Conservation (phyloP, 306 rosid species). For the Acacia melanoxylon region DNA sequence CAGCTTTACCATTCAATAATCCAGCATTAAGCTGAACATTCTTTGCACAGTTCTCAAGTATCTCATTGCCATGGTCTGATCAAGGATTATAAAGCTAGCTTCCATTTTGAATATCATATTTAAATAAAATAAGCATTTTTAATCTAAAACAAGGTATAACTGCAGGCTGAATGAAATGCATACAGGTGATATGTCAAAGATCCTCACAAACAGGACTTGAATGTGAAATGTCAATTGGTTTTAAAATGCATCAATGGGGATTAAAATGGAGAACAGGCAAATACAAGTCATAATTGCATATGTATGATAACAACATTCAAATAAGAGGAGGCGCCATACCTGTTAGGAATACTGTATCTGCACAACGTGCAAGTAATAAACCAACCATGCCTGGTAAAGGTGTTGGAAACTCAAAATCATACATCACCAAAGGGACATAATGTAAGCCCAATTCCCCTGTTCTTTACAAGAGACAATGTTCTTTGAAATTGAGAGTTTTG, state of each 20-base stretch:
- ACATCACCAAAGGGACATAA: not conserved
- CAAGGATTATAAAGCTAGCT: slow-evolving; percentile 27
- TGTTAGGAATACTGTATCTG: slow-evolving; percentile 66
- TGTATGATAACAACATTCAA: slow-evolving; percentile 7
- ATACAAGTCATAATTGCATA: not conserved
- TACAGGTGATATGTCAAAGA: not conserved
- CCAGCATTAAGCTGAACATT: slow-evolving; percentile 69
- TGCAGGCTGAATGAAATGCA: not conserved
- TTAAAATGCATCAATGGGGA: not conserved
- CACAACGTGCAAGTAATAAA: slow-evolving; percentile 67
- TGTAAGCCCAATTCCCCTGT: not conserved
- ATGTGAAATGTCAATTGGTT: not conserved
- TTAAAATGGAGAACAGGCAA: not conserved
- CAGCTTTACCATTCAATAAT: slow-evolving; percentile 47
- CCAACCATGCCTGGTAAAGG: slow-evolving; percentile 77
- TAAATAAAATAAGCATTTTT: not conserved
- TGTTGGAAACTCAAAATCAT: slow-evolving; percentile 38
- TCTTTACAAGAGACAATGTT: slow-evolving; percentile 15
- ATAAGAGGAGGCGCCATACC: slow-evolving; percentile 49
- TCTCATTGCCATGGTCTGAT: slow-evolving; percentile 76
- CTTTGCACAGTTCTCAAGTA: slow-evolving; percentile 78
- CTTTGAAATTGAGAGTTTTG: slow-evolving; percentile 26
- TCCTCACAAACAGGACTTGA: not conserved
- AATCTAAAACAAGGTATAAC: not conserved
- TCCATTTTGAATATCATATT: not conserved